Evolutionary conservation across 352 stramenopile genomes (phyloP), one percentile per base, ranked within the genome.

Genomic region (Globisporangium heterothallicum): DNA sequence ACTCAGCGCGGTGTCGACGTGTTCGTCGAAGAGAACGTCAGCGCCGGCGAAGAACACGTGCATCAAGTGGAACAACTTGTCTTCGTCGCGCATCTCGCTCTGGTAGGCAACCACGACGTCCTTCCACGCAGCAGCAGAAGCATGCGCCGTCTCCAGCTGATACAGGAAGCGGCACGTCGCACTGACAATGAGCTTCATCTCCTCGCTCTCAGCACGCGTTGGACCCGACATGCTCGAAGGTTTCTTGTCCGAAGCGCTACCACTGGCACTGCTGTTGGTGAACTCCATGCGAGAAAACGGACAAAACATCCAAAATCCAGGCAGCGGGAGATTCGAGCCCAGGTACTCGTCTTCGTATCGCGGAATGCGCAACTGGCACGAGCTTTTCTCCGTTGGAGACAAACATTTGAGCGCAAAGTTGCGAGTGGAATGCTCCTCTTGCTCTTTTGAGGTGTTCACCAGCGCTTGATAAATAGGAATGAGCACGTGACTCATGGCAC

Each of bases 121-220:
- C 12, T 34, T 9, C 30, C 42, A 51, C 14, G 16, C 44, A 4
- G 44, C 9, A 19, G 13, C 22, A 5, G 44, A 13, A 19, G 50
- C 58, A 2, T 40, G 48, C 32, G 51, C 47, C 1, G 49, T 47
- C 47, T 87, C 78, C 1, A 89, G 58, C 25, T 83, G 73, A 26
- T 74, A 79, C 26, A 87, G 56, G 58, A 82, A 89, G 1, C 71
- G 72, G 46, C 75, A 86, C 1, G 76, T 81, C 6, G 78, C 70
- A 46, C 75, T 86, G 21, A 89, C 66, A 29, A 89, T 78, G 5
- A 89, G 58, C 61, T 83, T 84, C 66, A 89, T 83, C 55, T 89
- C 78, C 8, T 79, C 67, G 46, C 63, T 79, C 57, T 86, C 66
- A 0, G 78, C 71, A 9, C 63, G 66, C 3, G 74, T 70, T 0